Base-by-base conservation (phyloP, 2,329 filamentous ascomycete species). In the Tolypocladium nubicola region DNA sequence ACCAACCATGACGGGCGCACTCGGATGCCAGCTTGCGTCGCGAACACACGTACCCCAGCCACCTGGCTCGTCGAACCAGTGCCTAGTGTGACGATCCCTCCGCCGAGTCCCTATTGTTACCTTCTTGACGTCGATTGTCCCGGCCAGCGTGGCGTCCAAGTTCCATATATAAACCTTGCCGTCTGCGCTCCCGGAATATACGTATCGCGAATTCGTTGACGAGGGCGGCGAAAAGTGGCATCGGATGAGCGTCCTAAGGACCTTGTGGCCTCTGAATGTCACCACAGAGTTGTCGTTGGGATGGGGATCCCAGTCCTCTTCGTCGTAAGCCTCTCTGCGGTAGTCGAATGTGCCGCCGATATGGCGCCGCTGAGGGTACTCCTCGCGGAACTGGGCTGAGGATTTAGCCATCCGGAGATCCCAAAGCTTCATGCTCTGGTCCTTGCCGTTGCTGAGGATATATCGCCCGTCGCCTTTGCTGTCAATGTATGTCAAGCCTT, bases 401-500 rank as follows among this genome's bases (percentile, higher is more conserved):
- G 85, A 85, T 78, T 94, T 89, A 80, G 91, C 93, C 79, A 89
- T 95, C 55, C 93, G 81, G 57, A 97, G 70, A 70, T 99, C 94
- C 94, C 94, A 99, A 0, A 99, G 80, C 73, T 97, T 97, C 84
- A 96, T 96, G 47, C 87, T 93, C 71, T 97, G 94, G 68, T 99
- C 94, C 69, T 97, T 99, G 60, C 85, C 90, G 66, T 99, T 99
- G 63, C 87, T 92, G 33, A 99, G 82, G 10, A 97, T 88, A 70
- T 97, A 97, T 57, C 85, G 77, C 4, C 85, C 85, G 66, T 88
- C 85, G 55, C 83, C 83, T 66, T 88, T 88, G 70, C 81, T 85
- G 70, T 88, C 85, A 57, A 88, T 79, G 65, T 87, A 87, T 0
- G 85, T 88, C 54, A 88, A 66, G 3, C 85, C 85, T 67, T 87